A percentile compares a stretch with the other conserved stretches of the same genome.
Conservation (phyloP, 768 basidiomycete genomes). For the Hemileccinum impolitum region DNA sequence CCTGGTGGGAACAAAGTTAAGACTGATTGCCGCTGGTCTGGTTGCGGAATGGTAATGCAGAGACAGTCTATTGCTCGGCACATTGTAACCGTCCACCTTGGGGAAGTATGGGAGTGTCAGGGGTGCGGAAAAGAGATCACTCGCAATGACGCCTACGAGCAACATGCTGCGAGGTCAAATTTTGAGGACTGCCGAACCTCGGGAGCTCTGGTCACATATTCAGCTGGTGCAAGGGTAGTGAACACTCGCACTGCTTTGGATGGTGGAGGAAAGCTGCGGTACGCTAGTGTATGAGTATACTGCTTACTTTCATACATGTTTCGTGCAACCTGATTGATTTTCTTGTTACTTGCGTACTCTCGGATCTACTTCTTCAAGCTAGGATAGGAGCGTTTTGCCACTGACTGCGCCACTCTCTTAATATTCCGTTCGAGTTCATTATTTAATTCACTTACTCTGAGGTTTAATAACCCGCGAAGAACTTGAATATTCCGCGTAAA, state of each 20-base stretch:
- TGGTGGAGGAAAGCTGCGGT: conserved; percentile 4
- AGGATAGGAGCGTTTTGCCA: no score
- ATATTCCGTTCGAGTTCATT: no score
- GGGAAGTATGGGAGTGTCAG: conserved; percentile 11
- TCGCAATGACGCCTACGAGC: conserved; percentile 9
- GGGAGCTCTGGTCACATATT: conserved; percentile 10
- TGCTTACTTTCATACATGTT: no score
- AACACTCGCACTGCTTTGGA: conserved; percentile 7
- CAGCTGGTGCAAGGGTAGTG: background rate
- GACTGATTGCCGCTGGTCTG: conserved; percentile 9
- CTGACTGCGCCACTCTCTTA: no score
- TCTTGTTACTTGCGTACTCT: no score
- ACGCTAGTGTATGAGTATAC: no score
- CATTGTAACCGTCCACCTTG: no score
- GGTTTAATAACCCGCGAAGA: no score
- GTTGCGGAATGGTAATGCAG: conserved; percentile 15
- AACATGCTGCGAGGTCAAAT: conserved; percentile 2
- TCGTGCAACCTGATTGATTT: no score
- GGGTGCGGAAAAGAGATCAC: conserved; percentile 10
- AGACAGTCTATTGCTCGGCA: conserved; percentile 23
- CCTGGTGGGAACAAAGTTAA: conserved; percentile 7
- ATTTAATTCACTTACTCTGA: no score
- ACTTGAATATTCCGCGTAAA: no score
- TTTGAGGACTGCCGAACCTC: conserved; percentile 1
- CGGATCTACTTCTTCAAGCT: no score